These are phyloP conservation scores for Bipolaris sorokiniana DNA, from an alignment of 2,329 filamentous ascomycete species.

Conservation along the genomic window DNA sequence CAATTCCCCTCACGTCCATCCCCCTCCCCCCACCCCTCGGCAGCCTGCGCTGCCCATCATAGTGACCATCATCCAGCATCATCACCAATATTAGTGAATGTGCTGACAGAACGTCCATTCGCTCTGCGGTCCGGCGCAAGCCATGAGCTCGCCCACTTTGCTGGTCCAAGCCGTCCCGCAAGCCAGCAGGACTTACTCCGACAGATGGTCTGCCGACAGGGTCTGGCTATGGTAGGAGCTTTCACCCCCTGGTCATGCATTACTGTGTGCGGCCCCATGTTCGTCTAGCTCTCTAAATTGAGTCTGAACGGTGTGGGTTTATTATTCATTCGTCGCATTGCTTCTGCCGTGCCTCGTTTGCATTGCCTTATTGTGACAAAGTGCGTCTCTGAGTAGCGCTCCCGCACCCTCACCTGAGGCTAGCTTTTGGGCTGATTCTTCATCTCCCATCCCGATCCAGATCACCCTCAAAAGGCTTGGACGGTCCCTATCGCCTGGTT, in stretches of 20 bases:
- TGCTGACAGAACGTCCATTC: constrained; percentile 19
- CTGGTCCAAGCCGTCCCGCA: constrained; percentile 51
- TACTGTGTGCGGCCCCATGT: constrained; percentile 43
- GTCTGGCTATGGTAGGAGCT: constrained; percentile 43
- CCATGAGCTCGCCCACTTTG: constrained; percentile 43
- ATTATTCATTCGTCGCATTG: constrained; percentile 46
- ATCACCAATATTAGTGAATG: not conserved
- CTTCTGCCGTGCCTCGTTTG: constrained; percentile 51
- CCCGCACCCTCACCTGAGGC: constrained; percentile 45
- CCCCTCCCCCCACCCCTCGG: not conserved
- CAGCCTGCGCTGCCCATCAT: not conserved
- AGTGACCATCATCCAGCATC: not conserved
- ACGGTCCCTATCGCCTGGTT: constrained; percentile 52
- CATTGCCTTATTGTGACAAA: constrained; percentile 47
- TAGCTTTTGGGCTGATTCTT: constrained; percentile 41
- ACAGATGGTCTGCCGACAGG: constrained; percentile 42
- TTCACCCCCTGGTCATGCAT: constrained; percentile 42
- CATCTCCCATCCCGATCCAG: constrained; percentile 51
- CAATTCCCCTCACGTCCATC: not conserved
- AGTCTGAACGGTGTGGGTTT: constrained; percentile 47
- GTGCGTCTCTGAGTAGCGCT: constrained; percentile 46
- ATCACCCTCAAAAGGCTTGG: constrained; percentile 48
- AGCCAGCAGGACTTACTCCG: constrained; percentile 43
- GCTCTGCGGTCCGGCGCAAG: constrained; percentile 44
- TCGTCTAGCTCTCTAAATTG: constrained; percentile 36